These are phyloP conservation scores for Lichtheimia ramosa DNA, from an alignment of 371 early-diverging fungal species.

Conservation along the genomic window DNA sequence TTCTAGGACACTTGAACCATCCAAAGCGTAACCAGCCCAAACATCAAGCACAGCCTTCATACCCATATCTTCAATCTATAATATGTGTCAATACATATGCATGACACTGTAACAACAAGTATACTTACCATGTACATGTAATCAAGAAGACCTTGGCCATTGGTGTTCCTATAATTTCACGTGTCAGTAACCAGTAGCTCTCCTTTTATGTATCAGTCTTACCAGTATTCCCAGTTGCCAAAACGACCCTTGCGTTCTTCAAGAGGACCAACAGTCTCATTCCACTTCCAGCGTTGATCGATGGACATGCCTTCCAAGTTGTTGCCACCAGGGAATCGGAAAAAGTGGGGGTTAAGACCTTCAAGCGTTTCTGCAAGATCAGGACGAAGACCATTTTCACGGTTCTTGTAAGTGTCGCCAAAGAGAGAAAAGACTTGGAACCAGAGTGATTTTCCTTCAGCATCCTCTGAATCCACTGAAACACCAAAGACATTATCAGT, in stretches of 20 bases:
- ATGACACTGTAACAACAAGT: neutral
- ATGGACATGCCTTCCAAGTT: constrained; percentile 21
- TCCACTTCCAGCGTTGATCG: constrained; percentile 26
- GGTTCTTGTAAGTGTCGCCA: constrained; percentile 24
- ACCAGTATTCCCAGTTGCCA: constrained; percentile 27
- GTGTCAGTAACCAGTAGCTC: too few relatives aligned
- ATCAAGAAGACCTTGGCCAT: constrained; percentile 27
- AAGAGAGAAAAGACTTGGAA: constrained; percentile 25
- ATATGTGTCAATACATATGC: neutral
- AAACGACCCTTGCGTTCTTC: constrained; percentile 24
- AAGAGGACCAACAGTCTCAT: constrained; percentile 26
- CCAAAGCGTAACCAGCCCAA: constrained; percentile 21
- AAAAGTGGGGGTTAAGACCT: constrained; percentile 19
- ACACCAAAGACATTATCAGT: constrained; percentile 20
- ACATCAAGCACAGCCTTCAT: constrained; percentile 14
- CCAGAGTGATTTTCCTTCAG: constrained; percentile 17
- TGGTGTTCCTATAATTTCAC: constrained; percentile 10
- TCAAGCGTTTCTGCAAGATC: constrained; percentile 16
- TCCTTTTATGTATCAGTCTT: too few relatives aligned
- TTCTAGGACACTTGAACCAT: constrained; percentile 17
- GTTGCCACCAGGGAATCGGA: constrained; percentile 32
- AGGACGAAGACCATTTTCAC: constrained; percentile 23
- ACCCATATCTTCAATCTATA: constrained; percentile 11
- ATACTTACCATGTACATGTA: constrained; percentile 22
- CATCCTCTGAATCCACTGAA: constrained; percentile 8